Conservation (phyloP, 805 yeast species). For the Wilhelminamyces savonicus region DNA sequence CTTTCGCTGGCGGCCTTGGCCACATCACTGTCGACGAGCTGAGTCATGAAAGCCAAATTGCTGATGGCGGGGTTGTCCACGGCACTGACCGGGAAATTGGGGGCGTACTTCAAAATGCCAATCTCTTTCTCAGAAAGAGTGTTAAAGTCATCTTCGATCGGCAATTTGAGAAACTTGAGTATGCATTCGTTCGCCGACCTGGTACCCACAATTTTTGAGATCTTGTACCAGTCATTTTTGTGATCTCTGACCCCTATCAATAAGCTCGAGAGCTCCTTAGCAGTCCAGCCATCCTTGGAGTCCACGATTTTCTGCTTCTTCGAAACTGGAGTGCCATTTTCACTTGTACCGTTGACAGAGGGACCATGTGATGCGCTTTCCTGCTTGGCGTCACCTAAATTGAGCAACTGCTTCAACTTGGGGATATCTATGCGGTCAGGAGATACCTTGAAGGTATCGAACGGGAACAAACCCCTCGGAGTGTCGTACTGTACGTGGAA, state of each 20-base stretch:
- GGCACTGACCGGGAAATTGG: slow-evolving; percentile 77
- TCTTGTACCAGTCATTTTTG: slow-evolving; percentile 74
- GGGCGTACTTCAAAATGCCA: slow-evolving; percentile 66
- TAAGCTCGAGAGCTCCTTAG: slow-evolving; percentile 53
- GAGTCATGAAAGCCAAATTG: slow-evolving; percentile 82
- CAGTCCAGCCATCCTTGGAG: slow-evolving; percentile 50
- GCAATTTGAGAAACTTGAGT: slow-evolving; percentile 68
- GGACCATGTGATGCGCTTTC: slow-evolving; percentile 1
- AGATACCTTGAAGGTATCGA: slow-evolving; percentile 71
- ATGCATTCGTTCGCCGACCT: slow-evolving; percentile 77
- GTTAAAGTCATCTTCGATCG: slow-evolving; percentile 72
- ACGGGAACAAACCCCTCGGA: slow-evolving; percentile 89
- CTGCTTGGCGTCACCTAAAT: slow-evolving; percentile 6
- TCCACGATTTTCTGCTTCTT: slow-evolving; percentile 16
- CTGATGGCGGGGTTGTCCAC: slow-evolving; percentile 92
- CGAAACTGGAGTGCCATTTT: not conserved
- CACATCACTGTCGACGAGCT: slow-evolving; percentile 78
- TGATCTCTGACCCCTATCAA: slow-evolving; percentile 56
- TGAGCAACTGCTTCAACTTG: slow-evolving; percentile 24
- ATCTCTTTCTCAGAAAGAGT: slow-evolving; percentile 49
- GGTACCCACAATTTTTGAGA: slow-evolving; percentile 59
- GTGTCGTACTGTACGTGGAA: slow-evolving; percentile 77
- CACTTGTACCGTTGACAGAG: not conserved
- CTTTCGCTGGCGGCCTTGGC: slow-evolving; percentile 74
- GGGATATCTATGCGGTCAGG: slow-evolving; percentile 42